phyloP scores from a whole-genome alignment of 495 filamentous ascomycete species.

The Pseudevernia furfuracea region DNA sequence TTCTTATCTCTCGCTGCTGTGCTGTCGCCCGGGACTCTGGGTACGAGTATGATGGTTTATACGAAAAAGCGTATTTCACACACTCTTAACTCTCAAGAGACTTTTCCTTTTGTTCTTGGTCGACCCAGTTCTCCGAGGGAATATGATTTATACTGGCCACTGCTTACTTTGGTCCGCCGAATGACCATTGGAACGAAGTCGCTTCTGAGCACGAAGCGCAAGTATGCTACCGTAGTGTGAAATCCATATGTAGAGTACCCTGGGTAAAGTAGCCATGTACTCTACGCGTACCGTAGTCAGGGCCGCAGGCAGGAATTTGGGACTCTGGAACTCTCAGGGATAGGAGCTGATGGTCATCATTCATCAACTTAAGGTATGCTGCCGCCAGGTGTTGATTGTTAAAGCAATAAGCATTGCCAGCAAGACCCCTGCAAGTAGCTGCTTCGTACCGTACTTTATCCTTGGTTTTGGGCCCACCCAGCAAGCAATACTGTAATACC shows the following conservation, averaged over 20 bases:
- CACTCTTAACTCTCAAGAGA: conserved; percentile 1
- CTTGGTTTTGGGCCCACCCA: background rate
- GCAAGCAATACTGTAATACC: background rate
- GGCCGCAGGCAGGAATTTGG: background rate
- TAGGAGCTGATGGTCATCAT: background rate
- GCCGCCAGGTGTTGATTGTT: background rate
- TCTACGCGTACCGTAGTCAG: background rate
- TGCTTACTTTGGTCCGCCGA: background rate
- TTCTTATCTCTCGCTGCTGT: background rate
- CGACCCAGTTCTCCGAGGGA: background rate
- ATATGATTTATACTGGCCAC: background rate
- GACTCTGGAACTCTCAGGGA: background rate
- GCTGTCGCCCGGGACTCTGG: background rate
- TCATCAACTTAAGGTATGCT: background rate
- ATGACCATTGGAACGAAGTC: background rate
- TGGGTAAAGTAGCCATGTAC: background rate
- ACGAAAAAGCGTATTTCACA: background rate
- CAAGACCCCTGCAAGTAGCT: conserved; percentile 14
- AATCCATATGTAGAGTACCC: background rate
- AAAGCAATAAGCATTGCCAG: conserved; percentile 9
- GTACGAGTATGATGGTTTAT: background rate
- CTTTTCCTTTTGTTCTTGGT: background rate
- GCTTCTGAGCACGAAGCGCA: conserved; percentile 12
- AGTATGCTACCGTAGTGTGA: background rate
- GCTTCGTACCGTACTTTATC: background rate